Evolutionary conservation across 345 rosid species (phyloP), one percentile per base, ranked within the genome.

Genomic region (Melaleuca alternifolia): DNA sequence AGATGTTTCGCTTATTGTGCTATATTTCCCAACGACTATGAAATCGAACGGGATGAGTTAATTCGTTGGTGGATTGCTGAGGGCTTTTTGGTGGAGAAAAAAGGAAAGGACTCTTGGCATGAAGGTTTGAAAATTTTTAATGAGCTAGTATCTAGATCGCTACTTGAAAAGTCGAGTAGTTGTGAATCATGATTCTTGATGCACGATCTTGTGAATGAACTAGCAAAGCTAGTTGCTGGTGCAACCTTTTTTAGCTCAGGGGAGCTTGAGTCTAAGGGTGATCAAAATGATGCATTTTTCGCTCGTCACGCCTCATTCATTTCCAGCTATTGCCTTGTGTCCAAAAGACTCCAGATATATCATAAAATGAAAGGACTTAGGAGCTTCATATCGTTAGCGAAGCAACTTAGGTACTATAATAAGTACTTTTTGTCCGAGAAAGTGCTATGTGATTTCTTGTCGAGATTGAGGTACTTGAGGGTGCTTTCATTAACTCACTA

Each of bases 251-350:
- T 56, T 56, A 4, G 2, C 61, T 10, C 11, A 1, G n/a, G 1
- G 13, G 61, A 56, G 26, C 1, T 21, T 59, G 8, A 59, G 41
- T 41, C 41, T 41, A 4, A 41, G 37, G 18, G 28, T 9, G 28
- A 56, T 56, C 10, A 3, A 3, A 21, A 3, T 3, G 21, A 20
- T 21, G 10, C 57, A 20, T 54, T 10, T 54, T 3, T 7, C 0
- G 57, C 26, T 54, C 24, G 57, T 7, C 57, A 54, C 0, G 57
- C 57, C 26, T 54, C 26, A 54, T 54, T 54, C 57, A 54, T 54
- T 54, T 1, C 11, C 57, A 3, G 1, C 5, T 0, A 7, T 2
- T 21, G 4, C 11, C 2, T 54, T 54, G 26, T 8, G 11, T 11
- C 57, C 8, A 3, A 54, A 54, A 7, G 10, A 54, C 3, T 54